These are phyloP conservation scores for Sophora flavescens DNA, from an alignment of 306 rosid species.

Conservation along the genomic window DNA sequence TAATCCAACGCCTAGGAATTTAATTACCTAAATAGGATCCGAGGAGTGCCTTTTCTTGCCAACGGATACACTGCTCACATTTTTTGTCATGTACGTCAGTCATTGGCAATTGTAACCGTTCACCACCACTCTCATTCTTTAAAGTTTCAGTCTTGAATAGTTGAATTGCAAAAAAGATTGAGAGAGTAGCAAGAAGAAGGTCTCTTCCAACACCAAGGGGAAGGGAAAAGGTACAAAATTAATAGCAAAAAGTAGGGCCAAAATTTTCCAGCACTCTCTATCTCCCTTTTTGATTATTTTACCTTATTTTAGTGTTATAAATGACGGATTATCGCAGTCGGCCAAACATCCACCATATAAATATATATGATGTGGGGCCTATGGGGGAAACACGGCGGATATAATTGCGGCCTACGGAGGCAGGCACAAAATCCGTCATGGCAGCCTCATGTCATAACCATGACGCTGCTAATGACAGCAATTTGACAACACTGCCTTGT, in stretches of 20 bases:
- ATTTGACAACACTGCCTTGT: too few relatives aligned
- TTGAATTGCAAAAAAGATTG: neutral
- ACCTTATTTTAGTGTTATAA: too few relatives aligned
- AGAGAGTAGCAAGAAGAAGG: neutral
- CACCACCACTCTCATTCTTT: neutral
- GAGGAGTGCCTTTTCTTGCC: neutral
- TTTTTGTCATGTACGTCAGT: neutral
- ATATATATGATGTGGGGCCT: too few relatives aligned
- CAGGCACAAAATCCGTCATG: too few relatives aligned
- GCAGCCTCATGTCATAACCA: too few relatives aligned
- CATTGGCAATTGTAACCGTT: neutral
- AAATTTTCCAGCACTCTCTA: neutral
- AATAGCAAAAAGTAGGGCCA: neutral
- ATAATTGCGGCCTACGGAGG: too few relatives aligned
- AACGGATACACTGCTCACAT: neutral
- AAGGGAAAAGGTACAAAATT: constrained; percentile 24
- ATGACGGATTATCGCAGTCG: too few relatives aligned
- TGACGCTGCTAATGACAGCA: too few relatives aligned
- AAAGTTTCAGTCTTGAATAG: constrained; percentile 19
- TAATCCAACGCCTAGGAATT: neutral
- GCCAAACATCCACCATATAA: too few relatives aligned
- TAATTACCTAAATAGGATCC: constrained; percentile 8
- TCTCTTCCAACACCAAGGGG: neutral
- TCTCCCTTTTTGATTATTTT: neutral
- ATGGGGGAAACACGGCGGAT: too few relatives aligned